phyloP scores from a whole-genome alignment of 768 basidiomycete genomes.

The Pleurotus giganteus region DNA sequence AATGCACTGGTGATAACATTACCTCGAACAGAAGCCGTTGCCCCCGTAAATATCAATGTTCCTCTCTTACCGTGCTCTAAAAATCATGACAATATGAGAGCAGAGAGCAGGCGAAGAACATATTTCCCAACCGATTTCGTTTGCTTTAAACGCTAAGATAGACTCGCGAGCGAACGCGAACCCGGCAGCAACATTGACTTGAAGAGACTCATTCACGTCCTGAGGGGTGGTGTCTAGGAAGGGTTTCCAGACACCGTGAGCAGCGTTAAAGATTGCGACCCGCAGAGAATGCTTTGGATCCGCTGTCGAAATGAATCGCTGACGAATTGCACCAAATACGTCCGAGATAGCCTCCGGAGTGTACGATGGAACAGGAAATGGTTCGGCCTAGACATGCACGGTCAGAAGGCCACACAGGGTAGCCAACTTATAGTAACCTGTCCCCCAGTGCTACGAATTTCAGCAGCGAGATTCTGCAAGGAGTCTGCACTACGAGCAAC shows the following conservation, averaged over 20 bases:
- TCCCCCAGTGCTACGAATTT: slow-evolving; percentile 57
- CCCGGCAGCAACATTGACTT: slow-evolving; percentile 54
- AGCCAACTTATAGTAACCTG: no score
- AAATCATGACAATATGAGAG: neutral
- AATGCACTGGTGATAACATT: slow-evolving; percentile 61
- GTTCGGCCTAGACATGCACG: slow-evolving; percentile 40
- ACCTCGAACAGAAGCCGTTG: slow-evolving; percentile 65
- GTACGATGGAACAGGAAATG: slow-evolving; percentile 55
- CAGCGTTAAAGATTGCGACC: slow-evolving; percentile 66
- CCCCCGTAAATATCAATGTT: slow-evolving; percentile 69
- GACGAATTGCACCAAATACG: slow-evolving; percentile 45
- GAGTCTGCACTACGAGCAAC: slow-evolving; percentile 55
- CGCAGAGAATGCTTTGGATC: slow-evolving; percentile 42
- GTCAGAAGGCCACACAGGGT: neutral
- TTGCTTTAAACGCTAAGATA: slow-evolving; percentile 58
- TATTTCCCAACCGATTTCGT: slow-evolving; percentile 45
- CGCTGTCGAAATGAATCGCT: slow-evolving; percentile 35
- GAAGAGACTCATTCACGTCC: slow-evolving; percentile 49
- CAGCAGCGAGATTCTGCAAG: slow-evolving; percentile 50
- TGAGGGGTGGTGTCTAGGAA: slow-evolving; percentile 64
- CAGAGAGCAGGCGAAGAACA: neutral
- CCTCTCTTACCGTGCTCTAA: slow-evolving; percentile 54
- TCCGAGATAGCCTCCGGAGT: slow-evolving; percentile 48
- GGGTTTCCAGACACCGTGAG: slow-evolving; percentile 55
- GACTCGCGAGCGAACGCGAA: slow-evolving; percentile 65